phyloP scores from a whole-genome alignment of 495 filamentous ascomycete species.

The Penicillium cataractarum region DNA sequence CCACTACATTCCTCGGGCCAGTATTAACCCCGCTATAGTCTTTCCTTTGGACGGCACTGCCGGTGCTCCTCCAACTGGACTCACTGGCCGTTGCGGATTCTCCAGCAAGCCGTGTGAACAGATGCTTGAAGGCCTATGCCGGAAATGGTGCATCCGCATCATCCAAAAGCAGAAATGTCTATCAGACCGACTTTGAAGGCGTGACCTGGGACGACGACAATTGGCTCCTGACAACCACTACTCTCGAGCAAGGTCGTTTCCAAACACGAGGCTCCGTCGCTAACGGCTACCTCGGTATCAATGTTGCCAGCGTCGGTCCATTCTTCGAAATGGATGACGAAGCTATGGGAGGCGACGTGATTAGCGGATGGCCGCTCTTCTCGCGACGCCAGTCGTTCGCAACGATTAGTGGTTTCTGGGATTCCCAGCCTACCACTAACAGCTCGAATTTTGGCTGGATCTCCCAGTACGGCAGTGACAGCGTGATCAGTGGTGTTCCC shows the following conservation, averaged over 20 bases:
- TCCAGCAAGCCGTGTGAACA: constrained; percentile 2
- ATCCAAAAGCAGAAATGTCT: constrained; percentile 36
- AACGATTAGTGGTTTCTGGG: constrained; percentile 74
- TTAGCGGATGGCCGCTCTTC: constrained; percentile 78
- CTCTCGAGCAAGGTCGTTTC: constrained; percentile 61
- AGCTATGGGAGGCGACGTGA: constrained; percentile 50
- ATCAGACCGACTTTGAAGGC: constrained; percentile 51
- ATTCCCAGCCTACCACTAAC: constrained; percentile 63
- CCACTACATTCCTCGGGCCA: not conserved
- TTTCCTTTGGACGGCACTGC: constrained; percentile 18
- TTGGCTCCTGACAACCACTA: constrained; percentile 61
- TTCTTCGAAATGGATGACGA: constrained; percentile 69
- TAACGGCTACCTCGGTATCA: constrained; percentile 64
- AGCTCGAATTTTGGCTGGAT: constrained; percentile 75
- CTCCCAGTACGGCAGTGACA: constrained; percentile 71
- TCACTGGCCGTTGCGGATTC: constrained; percentile 7
- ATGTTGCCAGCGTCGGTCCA: constrained; percentile 65
- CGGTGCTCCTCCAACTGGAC: constrained; percentile 21
- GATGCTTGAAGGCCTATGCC: constrained; percentile 18
- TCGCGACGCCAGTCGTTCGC: constrained; percentile 69
- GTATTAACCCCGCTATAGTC: constrained; percentile 14
- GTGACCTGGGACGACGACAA: constrained; percentile 67
- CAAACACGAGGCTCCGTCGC: constrained; percentile 65
- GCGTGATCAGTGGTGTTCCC: constrained; percentile 73
- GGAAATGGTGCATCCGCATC: constrained; percentile 7